Base-by-base conservation (phyloP, 169 alveolate genomes). In the Cryptosporidium sp. region DNA sequence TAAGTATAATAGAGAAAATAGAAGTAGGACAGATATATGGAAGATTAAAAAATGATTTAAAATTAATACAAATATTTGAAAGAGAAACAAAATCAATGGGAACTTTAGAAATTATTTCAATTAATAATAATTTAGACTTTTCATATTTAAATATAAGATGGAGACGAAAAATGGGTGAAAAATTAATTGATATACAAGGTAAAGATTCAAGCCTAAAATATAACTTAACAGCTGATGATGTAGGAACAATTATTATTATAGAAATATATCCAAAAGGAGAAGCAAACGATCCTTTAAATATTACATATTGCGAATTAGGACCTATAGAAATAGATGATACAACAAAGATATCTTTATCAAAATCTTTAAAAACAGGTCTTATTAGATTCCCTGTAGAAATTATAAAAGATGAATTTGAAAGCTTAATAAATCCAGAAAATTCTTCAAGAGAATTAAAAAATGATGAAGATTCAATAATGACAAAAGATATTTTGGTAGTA, bases 1-100 rank as follows among this genome's bases (percentile, higher is more conserved):
- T 1, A 9, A 42, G 18, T 8, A 26, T 21, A 23, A 21, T 42
- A 12, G 44, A 16, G 58, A 80, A 61, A 80, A 29, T 39, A 0
- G 89, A 80, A 26, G 75, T 80, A 5, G 89, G 89, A 1, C 75
- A 42, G 8, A 18, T 80, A 37, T 65, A 80, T 65, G 89, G 89
- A 29, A 62, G 80, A 31, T 16, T 60, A 21, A 35, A n/a, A 31
- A 48, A 48, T 42, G 75, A 48, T 23, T 21, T 80, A 48, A 80
- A 42, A 33, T 33, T 80, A 18, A 33, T 80, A 14, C 73, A 62
- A 45, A 26, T 61, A 23, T 44, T 37, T 62, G 75, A 60, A 8
- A 23, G 31, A n/a, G 89, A 80, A 23, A 44, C 42, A 2, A 61
- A 37, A 21, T 80, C 89, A 1, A 80, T 80, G 89, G 89, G 89